These are phyloP conservation scores for Clonostachys byssicola DNA, from an alignment of 2,329 filamentous ascomycete species.

Conservation along the genomic window DNA sequence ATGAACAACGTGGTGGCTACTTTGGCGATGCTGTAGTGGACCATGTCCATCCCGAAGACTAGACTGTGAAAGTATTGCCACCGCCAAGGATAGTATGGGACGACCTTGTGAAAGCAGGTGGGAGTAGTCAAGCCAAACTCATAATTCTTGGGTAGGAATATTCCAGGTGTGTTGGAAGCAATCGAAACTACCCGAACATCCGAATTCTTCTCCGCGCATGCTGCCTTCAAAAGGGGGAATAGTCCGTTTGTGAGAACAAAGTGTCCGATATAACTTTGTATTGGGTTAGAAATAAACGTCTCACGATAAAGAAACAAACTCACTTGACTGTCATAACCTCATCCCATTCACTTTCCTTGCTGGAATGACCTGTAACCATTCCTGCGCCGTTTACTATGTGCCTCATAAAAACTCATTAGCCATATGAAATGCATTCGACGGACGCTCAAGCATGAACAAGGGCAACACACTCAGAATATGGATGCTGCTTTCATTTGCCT, in stretches of 20 bases:
- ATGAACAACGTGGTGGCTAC: conserved; percentile 12
- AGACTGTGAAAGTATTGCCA: conserved; percentile 3
- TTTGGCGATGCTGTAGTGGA: conserved; percentile 14
- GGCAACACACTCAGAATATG: conserved; percentile 15
- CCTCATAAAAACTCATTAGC: no score
- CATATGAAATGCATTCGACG: neutral
- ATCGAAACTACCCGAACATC: conserved; percentile 17
- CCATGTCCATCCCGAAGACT: conserved; percentile 12
- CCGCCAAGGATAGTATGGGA: conserved; percentile 6
- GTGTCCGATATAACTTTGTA: conserved; percentile 15
- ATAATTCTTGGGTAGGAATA: conserved; percentile 10
- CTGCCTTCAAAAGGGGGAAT: conserved; percentile 15
- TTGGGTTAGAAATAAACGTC: neutral
- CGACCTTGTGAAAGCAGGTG: conserved; percentile 1
- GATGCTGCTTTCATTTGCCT: conserved; percentile 10
- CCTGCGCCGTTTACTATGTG: conserved; percentile 18
- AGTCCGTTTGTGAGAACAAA: conserved; percentile 17
- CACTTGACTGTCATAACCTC: conserved; percentile 13
- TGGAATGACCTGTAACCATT: neutral
- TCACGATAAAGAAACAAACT: neutral
- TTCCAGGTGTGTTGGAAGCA: conserved; percentile 8
- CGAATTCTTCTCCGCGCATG: conserved; percentile 4
- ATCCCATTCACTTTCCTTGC: conserved; percentile 12
- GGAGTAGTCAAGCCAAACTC: conserved; percentile 10
- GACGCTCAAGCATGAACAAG: no score